Evolutionary conservation across 2,329 filamentous ascomycete species (phyloP).

Genomic region (Amauroascus niger): DNA sequence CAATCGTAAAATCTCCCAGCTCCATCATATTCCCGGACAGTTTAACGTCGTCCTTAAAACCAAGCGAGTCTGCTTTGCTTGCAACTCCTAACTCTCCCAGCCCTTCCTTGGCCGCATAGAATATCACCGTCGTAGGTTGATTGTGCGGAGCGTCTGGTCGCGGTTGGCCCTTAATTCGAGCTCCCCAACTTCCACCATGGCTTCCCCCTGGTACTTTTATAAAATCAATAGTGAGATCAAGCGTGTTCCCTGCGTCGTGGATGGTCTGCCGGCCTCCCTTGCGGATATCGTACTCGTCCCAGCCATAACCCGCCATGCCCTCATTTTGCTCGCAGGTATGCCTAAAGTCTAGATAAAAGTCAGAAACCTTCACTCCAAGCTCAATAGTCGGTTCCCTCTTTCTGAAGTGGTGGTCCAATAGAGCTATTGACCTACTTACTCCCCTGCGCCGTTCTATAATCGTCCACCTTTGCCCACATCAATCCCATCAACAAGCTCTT

Average conservation of each 20-base stretch:
- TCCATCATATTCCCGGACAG: constrained; percentile 60
- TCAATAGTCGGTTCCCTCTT: neutral
- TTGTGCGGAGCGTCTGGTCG: constrained; percentile 57
- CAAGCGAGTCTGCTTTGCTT: constrained; percentile 44
- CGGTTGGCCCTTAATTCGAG: constrained; percentile 71
- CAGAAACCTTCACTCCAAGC: neutral
- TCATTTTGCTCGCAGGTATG: constrained; percentile 95
- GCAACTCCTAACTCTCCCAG: constrained; percentile 55
- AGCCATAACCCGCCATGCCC: constrained; percentile 89
- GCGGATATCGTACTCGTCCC: constrained; percentile 92
- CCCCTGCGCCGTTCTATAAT: constrained; percentile 62
- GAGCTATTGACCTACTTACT: constrained; percentile 46
- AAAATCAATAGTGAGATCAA: constrained; percentile 89
- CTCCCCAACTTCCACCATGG: constrained; percentile 86
- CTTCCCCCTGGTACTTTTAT: constrained; percentile 80
- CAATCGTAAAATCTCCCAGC: constrained; percentile 70
- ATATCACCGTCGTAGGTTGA: constrained; percentile 66
- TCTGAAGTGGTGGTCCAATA: no score
- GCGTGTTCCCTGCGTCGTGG: constrained; percentile 74
- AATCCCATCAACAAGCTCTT: constrained; percentile 73
- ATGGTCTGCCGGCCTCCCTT: constrained; percentile 82
- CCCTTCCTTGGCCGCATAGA: constrained; percentile 75
- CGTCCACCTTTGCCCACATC: constrained; percentile 80
- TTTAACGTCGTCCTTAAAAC: constrained; percentile 53
- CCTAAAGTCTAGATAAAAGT: constrained; percentile 55